Conservation (phyloP, 2,329 filamentous ascomycete species). For the Acrocalymma vagum region DNA sequence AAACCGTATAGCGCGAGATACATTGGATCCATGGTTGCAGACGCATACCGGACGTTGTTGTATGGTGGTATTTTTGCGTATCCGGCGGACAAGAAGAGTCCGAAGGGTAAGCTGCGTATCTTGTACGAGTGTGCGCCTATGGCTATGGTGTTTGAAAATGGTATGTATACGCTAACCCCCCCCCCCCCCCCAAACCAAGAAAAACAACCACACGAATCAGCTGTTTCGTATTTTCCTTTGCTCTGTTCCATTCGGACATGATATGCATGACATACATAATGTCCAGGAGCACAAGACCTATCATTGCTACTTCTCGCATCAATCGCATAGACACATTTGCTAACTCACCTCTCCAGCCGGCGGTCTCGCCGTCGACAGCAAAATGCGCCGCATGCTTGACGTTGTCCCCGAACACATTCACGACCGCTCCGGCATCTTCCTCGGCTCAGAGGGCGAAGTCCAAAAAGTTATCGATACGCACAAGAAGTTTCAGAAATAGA, state of each 20-base stretch:
- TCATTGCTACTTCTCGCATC: too few species aligned
- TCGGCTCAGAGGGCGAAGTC: constrained; percentile 93
- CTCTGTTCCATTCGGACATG: too few species aligned
- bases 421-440: constrained; percentile 93
- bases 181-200: too few species aligned
- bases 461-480: constrained; percentile 92
- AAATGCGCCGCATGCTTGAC: constrained; percentile 89
- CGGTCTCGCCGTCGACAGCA: constrained; percentile 89
- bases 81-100: constrained; percentile 96
- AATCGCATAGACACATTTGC: too few species aligned
- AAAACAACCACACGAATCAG: constrained; percentile 1
- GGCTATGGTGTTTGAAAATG: constrained; percentile 99
- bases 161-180: too few species aligned
- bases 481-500: constrained; percentile 61
- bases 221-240: too few species aligned
- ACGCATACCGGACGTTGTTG: constrained; percentile 92
- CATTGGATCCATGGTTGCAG: constrained; percentile 98
- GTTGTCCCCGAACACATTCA: constrained; percentile 93
- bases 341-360: constrained; percentile 69
- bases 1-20: constrained; percentile 97
- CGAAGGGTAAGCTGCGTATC: constrained; percentile 97
- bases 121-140: constrained; percentile 98
- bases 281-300: too few species aligned
- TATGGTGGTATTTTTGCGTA: constrained; percentile 99
- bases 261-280: too few species aligned